Conservation (phyloP, 495 filamentous ascomycete species). For the Penicillium nucicola region DNA sequence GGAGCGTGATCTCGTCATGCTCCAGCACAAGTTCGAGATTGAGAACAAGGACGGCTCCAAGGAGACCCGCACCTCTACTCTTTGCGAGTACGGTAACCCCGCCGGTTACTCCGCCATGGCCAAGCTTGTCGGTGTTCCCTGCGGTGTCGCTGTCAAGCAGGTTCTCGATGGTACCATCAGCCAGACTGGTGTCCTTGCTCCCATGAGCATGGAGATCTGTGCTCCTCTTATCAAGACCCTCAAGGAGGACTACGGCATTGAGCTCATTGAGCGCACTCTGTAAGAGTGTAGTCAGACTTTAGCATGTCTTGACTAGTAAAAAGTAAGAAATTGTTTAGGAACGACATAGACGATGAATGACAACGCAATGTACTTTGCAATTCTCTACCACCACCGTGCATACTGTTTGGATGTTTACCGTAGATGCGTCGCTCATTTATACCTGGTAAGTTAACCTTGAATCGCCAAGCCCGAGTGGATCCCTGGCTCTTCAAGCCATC, state of each 20-base stretch:
- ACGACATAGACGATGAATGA: conserved; percentile 9
- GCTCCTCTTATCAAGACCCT: conserved; percentile 63
- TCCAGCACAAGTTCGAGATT: conserved; percentile 93
- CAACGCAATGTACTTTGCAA: not conserved
- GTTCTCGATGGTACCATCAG: conserved; percentile 79
- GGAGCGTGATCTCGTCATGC: conserved; percentile 83
- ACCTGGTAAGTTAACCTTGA: too few species aligned
- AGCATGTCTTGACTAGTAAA: not conserved
- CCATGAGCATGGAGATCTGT: conserved; percentile 71
- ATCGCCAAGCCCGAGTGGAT: too few species aligned
- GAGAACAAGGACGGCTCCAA: conserved; percentile 72
- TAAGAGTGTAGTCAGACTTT: not conserved
- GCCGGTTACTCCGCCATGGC: conserved; percentile 88
- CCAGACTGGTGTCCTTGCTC: conserved; percentile 77
- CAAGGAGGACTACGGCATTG: conserved; percentile 21
- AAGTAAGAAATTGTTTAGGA: conserved; percentile 5
- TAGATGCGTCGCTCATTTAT: too few species aligned
- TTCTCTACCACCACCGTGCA: too few species aligned
- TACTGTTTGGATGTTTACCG: too few species aligned
- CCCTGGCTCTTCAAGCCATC: too few species aligned
- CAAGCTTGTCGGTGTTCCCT: conserved; percentile 69
- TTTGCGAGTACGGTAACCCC: conserved; percentile 82
- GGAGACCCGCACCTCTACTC: conserved; percentile 76
- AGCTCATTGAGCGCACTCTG: conserved; percentile 11
- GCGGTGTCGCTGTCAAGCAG: conserved; percentile 66